Conservation (phyloP, 1,139 yeast genomes). For the Kurtzmaniella quercitrusa region DNA sequence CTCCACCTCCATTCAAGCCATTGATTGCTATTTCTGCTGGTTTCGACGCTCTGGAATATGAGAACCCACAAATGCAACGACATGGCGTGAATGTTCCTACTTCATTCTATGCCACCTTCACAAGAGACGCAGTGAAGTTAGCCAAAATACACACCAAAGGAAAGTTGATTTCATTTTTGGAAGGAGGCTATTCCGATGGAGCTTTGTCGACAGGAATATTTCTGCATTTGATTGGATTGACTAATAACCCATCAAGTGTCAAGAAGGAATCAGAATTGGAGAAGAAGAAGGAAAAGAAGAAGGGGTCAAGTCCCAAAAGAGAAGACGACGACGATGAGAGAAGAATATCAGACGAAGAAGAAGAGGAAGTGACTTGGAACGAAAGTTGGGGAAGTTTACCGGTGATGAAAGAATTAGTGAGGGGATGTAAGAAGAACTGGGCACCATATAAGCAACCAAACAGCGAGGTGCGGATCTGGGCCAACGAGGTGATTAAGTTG, state of each 20-base stretch:
- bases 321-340: background rate
- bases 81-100: constrained; percentile 85
- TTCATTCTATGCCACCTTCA: constrained; percentile 68
- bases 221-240: constrained; percentile 68
- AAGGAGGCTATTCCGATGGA: constrained; percentile 86
- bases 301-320: constrained; percentile 5
- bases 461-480: constrained; percentile 53
- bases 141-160: constrained; percentile 62
- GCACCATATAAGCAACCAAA: constrained; percentile 48
- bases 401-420: constrained; percentile 60
- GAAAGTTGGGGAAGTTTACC: constrained; percentile 58
- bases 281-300: constrained; percentile 9
- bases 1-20: constrained; percentile 61
- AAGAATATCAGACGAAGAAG: constrained; percentile 17
- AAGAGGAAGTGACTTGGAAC: constrained; percentile 49
- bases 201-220: constrained; percentile 79
- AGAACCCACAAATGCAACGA: constrained; percentile 78
- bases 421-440: constrained; percentile 72
- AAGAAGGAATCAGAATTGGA: constrained; percentile 1
- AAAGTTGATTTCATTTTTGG: constrained; percentile 65
- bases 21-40: constrained; percentile 77
- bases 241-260: constrained; percentile 6
- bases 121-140: constrained; percentile 65
- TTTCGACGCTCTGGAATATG: constrained; percentile 85
- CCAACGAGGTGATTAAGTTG: constrained; percentile 60